Percentiles rank a stretch among this genome's conserved stretches.
phyloP scores from a whole-genome alignment of 1,284 basidiomycete species.

The Quambalaria eucalypti region DNA sequence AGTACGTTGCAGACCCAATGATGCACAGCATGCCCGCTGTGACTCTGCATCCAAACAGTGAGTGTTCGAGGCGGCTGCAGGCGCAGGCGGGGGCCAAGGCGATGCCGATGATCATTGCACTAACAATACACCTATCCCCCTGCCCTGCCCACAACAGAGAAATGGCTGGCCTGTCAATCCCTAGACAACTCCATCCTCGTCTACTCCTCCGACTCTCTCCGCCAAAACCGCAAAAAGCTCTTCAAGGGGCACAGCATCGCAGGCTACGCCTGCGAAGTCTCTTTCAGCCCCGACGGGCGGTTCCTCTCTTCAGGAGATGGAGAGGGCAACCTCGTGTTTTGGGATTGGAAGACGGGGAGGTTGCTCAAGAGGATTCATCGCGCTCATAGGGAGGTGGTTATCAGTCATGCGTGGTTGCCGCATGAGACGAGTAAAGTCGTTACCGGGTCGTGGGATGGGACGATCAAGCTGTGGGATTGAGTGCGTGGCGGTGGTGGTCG shows the following conservation, averaged over 20 bases:
- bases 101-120: not conserved
- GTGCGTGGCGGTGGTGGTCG: too few species aligned
- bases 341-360: constrained; percentile 96
- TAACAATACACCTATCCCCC: not conserved
- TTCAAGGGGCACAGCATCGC: constrained; percentile 94
- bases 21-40: constrained; percentile 99
- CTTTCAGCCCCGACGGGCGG: constrained; percentile 93
- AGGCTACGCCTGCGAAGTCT: constrained; percentile 91
- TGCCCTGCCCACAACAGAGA: constrained; percentile 59
- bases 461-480: constrained; percentile 78
- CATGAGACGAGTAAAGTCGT: constrained; percentile 86
- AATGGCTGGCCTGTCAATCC: constrained; percentile 93
- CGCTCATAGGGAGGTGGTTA: constrained; percentile 88
- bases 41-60: constrained; percentile 81
- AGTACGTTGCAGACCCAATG: constrained; percentile 96
- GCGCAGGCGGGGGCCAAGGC: too few species aligned
- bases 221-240: constrained; percentile 93
- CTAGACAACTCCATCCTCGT: constrained; percentile 96
- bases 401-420: constrained; percentile 93
- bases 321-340: constrained; percentile 89
- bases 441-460: constrained; percentile 91
- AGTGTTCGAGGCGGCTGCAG: too few species aligned
- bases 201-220: constrained; percentile 86
- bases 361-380: constrained; percentile 73
- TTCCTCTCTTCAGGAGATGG: constrained; percentile 95